phyloP scores from a whole-genome alignment of 768 basidiomycete genomes.

The Termitomyces eurrhizus region DNA sequence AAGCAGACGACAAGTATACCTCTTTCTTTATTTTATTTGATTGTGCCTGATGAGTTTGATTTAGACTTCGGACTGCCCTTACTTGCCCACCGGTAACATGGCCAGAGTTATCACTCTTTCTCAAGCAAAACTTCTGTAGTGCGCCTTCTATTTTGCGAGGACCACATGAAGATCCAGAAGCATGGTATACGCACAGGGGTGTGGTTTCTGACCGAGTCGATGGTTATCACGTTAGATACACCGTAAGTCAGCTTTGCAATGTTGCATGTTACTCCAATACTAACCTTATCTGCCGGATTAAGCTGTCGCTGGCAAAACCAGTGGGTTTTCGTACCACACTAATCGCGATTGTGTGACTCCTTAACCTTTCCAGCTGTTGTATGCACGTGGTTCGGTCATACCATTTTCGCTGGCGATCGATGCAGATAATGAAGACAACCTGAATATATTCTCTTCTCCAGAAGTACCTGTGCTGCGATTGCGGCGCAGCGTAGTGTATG shows the following conservation, averaged over 20 bases:
- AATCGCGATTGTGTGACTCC: not conserved
- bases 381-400: constrained; percentile 37
- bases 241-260: constrained; percentile 22
- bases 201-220: constrained; percentile 27
- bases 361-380: constrained; percentile 28
- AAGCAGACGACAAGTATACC: constrained; percentile 29
- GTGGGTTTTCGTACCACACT: constrained; percentile 20
- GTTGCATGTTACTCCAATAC: not conserved
- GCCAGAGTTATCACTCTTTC: constrained; percentile 27
- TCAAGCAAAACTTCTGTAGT: constrained; percentile 33
- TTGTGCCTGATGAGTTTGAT: not conserved
- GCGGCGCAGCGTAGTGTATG: constrained; percentile 23
- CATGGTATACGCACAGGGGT: constrained; percentile 31
- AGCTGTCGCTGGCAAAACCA: constrained; percentile 39
- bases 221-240: constrained; percentile 26
- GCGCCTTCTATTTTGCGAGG: constrained; percentile 27
- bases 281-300: not conserved
- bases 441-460: constrained; percentile 32
- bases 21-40: not conserved
- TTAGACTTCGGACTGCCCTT: constrained; percentile 27
- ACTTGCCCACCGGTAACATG: constrained; percentile 30
- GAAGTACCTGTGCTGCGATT: constrained; percentile 29
- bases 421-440: constrained; percentile 28
- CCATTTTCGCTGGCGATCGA: constrained; percentile 30
- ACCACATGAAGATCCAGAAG: constrained; percentile 35